phyloP scores from a whole-genome alignment of 805 yeast species.

The Candida nonsorbophila region DNA sequence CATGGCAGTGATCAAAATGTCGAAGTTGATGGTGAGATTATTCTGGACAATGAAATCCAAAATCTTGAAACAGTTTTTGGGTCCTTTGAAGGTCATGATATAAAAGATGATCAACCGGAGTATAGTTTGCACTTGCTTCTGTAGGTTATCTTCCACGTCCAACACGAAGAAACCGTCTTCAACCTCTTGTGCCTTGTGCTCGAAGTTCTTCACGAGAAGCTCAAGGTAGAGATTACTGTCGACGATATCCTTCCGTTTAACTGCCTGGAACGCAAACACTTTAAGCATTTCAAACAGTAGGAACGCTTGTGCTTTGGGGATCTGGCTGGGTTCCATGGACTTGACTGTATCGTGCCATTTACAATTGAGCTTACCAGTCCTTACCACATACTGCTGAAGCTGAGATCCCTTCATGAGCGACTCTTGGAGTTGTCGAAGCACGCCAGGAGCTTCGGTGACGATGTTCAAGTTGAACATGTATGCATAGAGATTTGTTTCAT shows the following conservation, averaged over 20 bases:
- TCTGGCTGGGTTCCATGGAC: slow-evolving; percentile 10
- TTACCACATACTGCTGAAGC: slow-evolving; percentile 24
- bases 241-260: slow-evolving; percentile 21
- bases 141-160: slow-evolving; percentile 10
- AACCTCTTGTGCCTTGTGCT: slow-evolving; percentile 13
- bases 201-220: slow-evolving; percentile 33
- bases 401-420: slow-evolving; percentile 22
- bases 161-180: slow-evolving; percentile 5
- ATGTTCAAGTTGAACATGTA: slow-evolving; percentile 27
- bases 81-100: slow-evolving; percentile 33
- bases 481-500: slow-evolving; percentile 25
- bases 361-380: slow-evolving; percentile 32
- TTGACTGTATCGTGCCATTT: slow-evolving; percentile 31
- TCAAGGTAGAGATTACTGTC: slow-evolving; percentile 29
- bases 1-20: slow-evolving; percentile 21
- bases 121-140: slow-evolving; percentile 19
- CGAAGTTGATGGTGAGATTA: slow-evolving; percentile 17
- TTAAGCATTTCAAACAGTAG: slow-evolving; percentile 22
- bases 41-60: slow-evolving; percentile 26
- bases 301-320: slow-evolving; percentile 24
- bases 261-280: slow-evolving; percentile 15
- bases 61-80: slow-evolving; percentile 24
- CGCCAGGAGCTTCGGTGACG: slow-evolving; percentile 14
- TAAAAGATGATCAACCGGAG: slow-evolving; percentile 23
- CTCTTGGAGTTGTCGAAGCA: slow-evolving; percentile 14